phyloP scores from a whole-genome alignment of 202 grass and related monocot genomes.

The Panicum virgatum region DNA sequence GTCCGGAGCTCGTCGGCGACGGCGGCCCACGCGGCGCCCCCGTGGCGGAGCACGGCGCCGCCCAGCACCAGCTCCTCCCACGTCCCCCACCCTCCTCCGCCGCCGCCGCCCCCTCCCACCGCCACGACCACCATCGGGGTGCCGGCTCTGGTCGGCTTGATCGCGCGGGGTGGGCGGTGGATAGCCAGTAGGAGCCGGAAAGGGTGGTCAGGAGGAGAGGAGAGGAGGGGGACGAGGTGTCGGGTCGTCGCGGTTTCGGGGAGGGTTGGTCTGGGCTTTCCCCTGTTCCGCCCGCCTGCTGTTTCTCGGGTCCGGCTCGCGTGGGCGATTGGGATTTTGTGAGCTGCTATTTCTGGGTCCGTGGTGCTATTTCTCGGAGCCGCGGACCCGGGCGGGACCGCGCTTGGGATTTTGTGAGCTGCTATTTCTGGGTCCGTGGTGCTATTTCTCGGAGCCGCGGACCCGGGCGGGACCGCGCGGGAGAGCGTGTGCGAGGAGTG shows the following conservation, averaged over 20 bases:
- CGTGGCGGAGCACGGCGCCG: constrained; percentile 83
- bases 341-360: constrained; percentile 12
- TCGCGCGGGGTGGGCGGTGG: constrained; percentile 34
- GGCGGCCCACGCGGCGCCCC: constrained; percentile 62
- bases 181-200: constrained; percentile 31
- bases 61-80: constrained; percentile 97
- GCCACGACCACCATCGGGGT: constrained; percentile 45
- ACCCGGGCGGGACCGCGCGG: constrained; percentile 15
- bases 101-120: constrained; percentile 5
- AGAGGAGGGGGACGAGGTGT: constrained; percentile 22
- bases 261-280: constrained; percentile 23
- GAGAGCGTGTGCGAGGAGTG: constrained; percentile 9
- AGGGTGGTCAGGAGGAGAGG: neutral
- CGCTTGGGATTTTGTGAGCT: too few species aligned
- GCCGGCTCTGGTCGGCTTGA: constrained; percentile 12
- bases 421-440: neutral
- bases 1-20: constrained; percentile 78
- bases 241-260: constrained; percentile 44
- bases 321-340: neutral
- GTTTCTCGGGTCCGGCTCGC: neutral
- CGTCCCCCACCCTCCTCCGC: constrained; percentile 60
- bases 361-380: constrained; percentile 23
- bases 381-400: constrained; percentile 24
- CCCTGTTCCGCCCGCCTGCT: neutral
- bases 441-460: constrained; percentile 31